Conservation (phyloP, 1,139 yeast species). For the Candida sanyaensis region DNA sequence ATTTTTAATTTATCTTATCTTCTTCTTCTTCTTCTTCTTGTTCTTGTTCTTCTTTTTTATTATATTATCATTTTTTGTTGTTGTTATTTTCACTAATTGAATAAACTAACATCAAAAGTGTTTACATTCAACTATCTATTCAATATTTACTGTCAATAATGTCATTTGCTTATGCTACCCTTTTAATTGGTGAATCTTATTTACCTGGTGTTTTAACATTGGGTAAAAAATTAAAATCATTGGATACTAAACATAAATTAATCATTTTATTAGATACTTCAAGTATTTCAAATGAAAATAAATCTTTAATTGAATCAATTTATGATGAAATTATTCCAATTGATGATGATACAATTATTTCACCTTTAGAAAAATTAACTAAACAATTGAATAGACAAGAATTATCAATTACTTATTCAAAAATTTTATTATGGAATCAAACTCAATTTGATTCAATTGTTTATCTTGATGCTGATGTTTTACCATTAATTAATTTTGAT, state of each 20-base stretch:
- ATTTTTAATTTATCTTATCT: not conserved
- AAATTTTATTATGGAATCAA: constrained; percentile 31
- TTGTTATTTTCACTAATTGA: not conserved
- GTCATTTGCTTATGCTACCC: constrained; percentile 31
- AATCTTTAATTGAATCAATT: constrained; percentile 18
- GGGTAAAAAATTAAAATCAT: constrained; percentile 23
- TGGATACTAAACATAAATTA: constrained; percentile 21
- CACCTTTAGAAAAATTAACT: constrained; percentile 22
- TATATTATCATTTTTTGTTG: too few species aligned
- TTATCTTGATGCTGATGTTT: constrained; percentile 33
- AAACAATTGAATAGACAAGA: constrained; percentile 27
- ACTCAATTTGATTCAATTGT: constrained; percentile 24
- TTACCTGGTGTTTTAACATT: constrained; percentile 34
- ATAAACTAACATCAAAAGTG: not conserved
- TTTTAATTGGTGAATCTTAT: constrained; percentile 29
- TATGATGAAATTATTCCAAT: constrained; percentile 30
- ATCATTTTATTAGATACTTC: constrained; percentile 24
- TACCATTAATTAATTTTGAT: constrained; percentile 28
- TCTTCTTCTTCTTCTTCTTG: not conserved
- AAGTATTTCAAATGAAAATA: constrained; percentile 19
- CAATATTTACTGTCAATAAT: constrained; percentile 8
- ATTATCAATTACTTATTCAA: constrained; percentile 29
- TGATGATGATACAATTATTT: constrained; percentile 20
- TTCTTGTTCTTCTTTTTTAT: too few species aligned
- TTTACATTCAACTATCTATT: not conserved